Evolutionary conservation across 2,329 filamentous ascomycete species (phyloP), one percentile per base, ranked within the genome.

Genomic region (Claviceps lovelessii): DNA sequence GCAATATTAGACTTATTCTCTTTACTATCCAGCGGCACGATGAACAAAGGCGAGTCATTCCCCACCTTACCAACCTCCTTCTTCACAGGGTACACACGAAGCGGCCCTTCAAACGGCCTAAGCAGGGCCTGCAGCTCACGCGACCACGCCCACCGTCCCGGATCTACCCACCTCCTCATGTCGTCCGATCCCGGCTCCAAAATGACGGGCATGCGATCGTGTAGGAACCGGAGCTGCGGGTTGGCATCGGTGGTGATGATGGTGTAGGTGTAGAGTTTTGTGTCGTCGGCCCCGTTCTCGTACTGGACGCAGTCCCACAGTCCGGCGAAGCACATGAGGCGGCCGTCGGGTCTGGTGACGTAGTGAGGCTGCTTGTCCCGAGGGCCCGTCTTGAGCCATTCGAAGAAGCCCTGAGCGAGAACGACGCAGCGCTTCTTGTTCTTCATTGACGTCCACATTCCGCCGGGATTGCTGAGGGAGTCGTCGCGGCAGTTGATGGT

Each of bases 401-500:
- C 93, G 64, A 89, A 98, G 69, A 97, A 98, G 1, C 93, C 93
- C 68, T 96, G 86, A 10, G 88, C 90, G 6, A 95, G 66, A 10
- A 97, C 82, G 28, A 97, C 76, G 67, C 93, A 97, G 35, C 93
- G 78, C 71, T 96, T 95, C 61, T 79, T 81, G 58, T 84, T 82
- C 72, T 96, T 96, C 86, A 97, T 94, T 1, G 80, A 82, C 46
- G 80, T 85, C 93, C 93, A 97, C 83, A 97, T 87, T 11, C 90
- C 90, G 5, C 83, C 80, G 9, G 85, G 77, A 10, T 84, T 79
- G 6, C 80, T 75, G 23, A 97, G 73, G 1, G 88, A 93, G 69
- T 97, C 91, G 64, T 91, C 88, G 3, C 91, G 84, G 67, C 91
- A 97, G 70, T 98, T 97, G 69, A 97, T 97, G 0, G 90, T 95